Base-by-base conservation (phyloP, 2,329 filamentous ascomycete species). In the Nigrograna mackinnonii region DNA sequence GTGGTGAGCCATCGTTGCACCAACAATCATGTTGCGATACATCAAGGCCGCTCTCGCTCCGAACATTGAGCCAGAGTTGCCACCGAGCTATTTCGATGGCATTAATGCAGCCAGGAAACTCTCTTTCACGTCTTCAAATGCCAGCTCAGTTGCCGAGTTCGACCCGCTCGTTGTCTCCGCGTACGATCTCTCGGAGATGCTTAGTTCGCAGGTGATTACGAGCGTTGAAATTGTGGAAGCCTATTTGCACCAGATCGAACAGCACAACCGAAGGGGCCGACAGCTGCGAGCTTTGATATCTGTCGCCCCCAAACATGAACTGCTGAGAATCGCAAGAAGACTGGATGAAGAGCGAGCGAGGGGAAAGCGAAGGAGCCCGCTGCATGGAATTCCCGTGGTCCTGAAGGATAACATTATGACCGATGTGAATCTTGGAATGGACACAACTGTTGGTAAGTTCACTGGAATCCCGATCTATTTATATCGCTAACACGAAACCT, bases 321-420 rank as follows among this genome's bases (percentile, higher is more conserved):
- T 69, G 6, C 33, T 73, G 12, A 56, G 57, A 26, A 61, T 58
- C 42, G 72, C 72, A 9, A 59, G 55, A 26, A 49, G 55, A n/a
- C 55, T 75, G 14, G 71, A 74, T 37, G 55, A 66, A 19, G 71
- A 73, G 44, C 55, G 70, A n/a, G 52, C 48, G 21, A 54, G 52
- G 22, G 68, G 68, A 13, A 61, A 58, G 35, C 46, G 62, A 14
- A 64, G 69, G 32, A 63, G 69, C 2, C 62, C 63, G 4, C 41
- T 73, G n/a, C 70, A 74, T 50, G 71, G 71, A 5, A 70, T 72
- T 36, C 70, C 71, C 0, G 64, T 73, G 34, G 59, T 73, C 2
- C 30, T 72, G 11, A 73, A 75, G 47, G 71, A 73, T 40, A 67
- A 69, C 35, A 68, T 72, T 26, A 64, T 69, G 52, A 70, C 70